phyloP scores from a whole-genome alignment of 164 flowering plant genomes.

The Berberis thunbergii region DNA sequence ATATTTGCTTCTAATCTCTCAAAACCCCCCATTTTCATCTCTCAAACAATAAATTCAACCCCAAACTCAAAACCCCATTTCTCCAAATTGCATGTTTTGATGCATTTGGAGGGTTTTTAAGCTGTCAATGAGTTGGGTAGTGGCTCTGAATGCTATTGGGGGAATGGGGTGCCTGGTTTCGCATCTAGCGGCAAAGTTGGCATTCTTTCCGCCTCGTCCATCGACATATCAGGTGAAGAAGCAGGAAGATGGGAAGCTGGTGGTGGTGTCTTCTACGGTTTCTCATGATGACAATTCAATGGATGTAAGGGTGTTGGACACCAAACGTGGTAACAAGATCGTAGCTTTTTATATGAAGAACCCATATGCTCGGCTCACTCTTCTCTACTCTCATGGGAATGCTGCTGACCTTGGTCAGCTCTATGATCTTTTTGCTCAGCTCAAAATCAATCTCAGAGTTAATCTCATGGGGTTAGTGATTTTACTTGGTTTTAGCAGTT shows the following conservation, averaged over 20 bases:
- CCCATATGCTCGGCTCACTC: constrained; percentile 77
- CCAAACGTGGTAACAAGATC: constrained; percentile 77
- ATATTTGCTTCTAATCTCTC: no score
- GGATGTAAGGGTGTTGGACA: constrained; percentile 57
- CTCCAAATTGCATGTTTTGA: neutral
- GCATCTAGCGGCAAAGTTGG: constrained; percentile 67
- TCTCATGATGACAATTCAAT: constrained; percentile 44
- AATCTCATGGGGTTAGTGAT: constrained; percentile 77
- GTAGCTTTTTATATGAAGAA: constrained; percentile 73
- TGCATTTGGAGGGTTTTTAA: constrained; percentile 16
- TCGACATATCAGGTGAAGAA: constrained; percentile 59
- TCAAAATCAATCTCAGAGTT: constrained; percentile 84
- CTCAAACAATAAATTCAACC: no score
- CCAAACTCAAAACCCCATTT: neutral
- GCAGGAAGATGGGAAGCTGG: constrained; percentile 42
- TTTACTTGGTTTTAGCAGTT: neutral
- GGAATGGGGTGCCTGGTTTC: constrained; percentile 76
- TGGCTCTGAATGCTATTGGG: constrained; percentile 6
- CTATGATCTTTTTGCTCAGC: constrained; percentile 88
- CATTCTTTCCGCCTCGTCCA: constrained; percentile 88
- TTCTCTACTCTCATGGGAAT: constrained; percentile 94
- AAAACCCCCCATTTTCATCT: no score
- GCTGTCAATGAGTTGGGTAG: constrained; percentile 33
- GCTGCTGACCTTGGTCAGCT: constrained; percentile 97
- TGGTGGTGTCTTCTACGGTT: constrained; percentile 34